Evolutionary conservation across 306 rosid species (phyloP), one percentile per base, ranked within the genome.

Genomic region (Casuarina equisetifolia): DNA sequence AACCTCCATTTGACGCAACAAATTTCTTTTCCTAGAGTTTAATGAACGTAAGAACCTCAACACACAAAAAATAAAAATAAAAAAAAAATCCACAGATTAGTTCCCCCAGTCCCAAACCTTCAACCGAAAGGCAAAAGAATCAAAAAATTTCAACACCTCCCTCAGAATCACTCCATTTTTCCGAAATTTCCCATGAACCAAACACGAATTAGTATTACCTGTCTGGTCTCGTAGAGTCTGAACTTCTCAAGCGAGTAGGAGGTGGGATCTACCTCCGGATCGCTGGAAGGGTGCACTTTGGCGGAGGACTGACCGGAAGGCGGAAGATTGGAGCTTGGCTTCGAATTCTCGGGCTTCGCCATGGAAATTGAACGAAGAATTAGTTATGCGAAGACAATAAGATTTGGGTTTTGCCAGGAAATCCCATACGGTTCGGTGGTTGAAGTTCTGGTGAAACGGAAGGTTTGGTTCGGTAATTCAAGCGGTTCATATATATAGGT

Each of bases 151-250:
- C 12, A 48, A 9, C 13, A 8, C 51, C 11, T 48, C 11, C 51
- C 51, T 9, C 11, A 54, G 25, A 54, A n/a, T n/a, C 6, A 4
- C 17, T 16, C 25, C n/a, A 13, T 52, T 52, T 52, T 15, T 7
- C 16, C n/a, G 19, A 17, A 52, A 2, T 57, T 25, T 25, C 64
- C 10, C 44, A 67, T 64, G 4, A 50, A 38, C 13, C 44, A 54
- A 51, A 32, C 64, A 3, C 39, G 62, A 55, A 55, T 71, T 58
- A 15, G 48, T 35, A 4, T 48, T 86, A 92, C 97, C 89, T 93
- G 92, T 85, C 92, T 82, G 70, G 98, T 95, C 83, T 95, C 97
- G 79, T 90, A 92, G 42, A 95, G 97, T 64, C 72, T 86, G 86
- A 92, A 95, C 72, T 95, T 95, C 86, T 95, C 97, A 35, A 89